Evolutionary conservation across 2,329 filamentous ascomycete genomes (phyloP), one percentile per base, ranked within the genome.

Genomic region (Neopestalotiopsis sp.): DNA sequence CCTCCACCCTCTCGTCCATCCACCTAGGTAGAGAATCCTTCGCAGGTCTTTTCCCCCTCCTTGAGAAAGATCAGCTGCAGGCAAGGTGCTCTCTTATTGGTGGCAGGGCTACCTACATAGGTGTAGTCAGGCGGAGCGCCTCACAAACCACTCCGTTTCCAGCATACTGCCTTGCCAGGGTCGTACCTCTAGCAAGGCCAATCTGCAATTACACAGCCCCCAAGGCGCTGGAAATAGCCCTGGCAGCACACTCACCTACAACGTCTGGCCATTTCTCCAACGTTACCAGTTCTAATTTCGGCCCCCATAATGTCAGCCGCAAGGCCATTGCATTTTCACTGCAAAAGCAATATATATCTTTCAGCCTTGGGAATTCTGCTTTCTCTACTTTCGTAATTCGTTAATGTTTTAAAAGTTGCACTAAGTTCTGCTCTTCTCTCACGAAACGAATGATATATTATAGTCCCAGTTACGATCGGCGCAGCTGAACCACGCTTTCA

Each of bases 271-370:
- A 24, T 24, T n/a, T 53, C n/a, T 59, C 12, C n/a, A 13, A 20
- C 30, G 10, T 7, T 59, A 13, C 12, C 57, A n/a, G 13, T 61
- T 61, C 32, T 34, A n/a, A 40, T 61, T 40, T 17, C 32, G 24
- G 59, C 32, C 59, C 59, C 59, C 59, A 61, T 20, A 14, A 2
- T 42, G 28, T 20, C 59, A 61, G 59, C 59, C 59, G 59, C 59
- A 61, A 20, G 17, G 2, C 12, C 24, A 10, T 34, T 59, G 24
- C 57, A 59, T 13, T 30, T 28, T 5, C 30, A 4, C 4, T 59
- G 9, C 24, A 59, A 0, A 30, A 59, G 4, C 10, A 30, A 28
- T 59, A 32, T 28, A 3, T n/a, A 17, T 17, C 24, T 30, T 28
- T 17, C 24, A 59, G 30, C 57, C 24, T 59, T 59, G 57, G 57